Conservation (phyloP, 23 red algal genomes). For the Gracilaria gracilis region DNA sequence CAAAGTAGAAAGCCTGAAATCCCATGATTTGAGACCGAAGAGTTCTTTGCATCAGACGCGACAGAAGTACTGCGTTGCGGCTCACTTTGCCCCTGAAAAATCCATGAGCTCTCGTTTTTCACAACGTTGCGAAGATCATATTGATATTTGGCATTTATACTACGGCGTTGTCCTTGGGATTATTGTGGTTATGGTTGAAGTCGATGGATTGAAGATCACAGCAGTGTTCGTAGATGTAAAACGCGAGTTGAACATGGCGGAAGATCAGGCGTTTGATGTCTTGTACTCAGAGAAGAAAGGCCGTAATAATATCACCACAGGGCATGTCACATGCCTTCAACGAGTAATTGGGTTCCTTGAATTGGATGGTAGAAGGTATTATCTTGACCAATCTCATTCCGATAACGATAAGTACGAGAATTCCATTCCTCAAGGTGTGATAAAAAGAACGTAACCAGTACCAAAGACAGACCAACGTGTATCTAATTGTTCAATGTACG, state of each 20-base stretch:
- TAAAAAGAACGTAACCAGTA: too few relatives aligned
- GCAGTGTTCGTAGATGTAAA: not conserved
- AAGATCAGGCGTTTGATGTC: not conserved
- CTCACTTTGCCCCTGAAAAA: not conserved
- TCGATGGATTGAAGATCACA: not conserved
- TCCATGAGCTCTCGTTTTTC: not conserved
- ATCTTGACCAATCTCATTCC: too few relatives aligned
- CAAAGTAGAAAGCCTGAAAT: not conserved
- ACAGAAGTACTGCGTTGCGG: constrained; percentile 15
- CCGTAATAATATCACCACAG: not conserved
- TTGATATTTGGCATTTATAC: not conserved
- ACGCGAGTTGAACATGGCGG: not conserved
- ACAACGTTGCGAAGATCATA: too few relatives aligned
- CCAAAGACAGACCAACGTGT: too few relatives aligned
- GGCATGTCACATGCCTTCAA: not conserved
- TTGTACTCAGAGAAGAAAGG: not conserved
- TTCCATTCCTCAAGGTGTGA: too few relatives aligned
- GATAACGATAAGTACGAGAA: too few relatives aligned
- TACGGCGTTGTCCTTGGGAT: not conserved
- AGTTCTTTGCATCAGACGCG: not conserved
- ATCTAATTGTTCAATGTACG: too few relatives aligned
- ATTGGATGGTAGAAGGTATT: not conserved
- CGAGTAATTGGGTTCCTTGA: constrained; percentile 22
- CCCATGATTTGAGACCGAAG: not conserved
- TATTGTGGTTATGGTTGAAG: not conserved